These are phyloP conservation scores for Tricholoma terreum DNA, from an alignment of 768 basidiomycete genomes.

Conservation along the genomic window DNA sequence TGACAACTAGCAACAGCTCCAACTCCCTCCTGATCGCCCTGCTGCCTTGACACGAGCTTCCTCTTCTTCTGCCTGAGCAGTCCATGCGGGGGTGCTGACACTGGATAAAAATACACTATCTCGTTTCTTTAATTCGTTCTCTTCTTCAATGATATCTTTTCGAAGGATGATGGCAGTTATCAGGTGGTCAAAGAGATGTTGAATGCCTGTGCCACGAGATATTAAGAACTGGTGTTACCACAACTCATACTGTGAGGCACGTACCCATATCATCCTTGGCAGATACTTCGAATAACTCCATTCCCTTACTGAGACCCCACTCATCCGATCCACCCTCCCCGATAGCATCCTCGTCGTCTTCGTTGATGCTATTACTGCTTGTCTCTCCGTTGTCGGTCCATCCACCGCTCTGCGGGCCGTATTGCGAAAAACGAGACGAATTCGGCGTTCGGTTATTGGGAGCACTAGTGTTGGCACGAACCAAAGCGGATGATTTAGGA, in stretches of 20 bases:
- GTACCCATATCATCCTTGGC: conserved; percentile 84
- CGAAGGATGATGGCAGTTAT: conserved; percentile 76
- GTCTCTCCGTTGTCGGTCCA: conserved; percentile 3
- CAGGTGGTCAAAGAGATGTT: conserved; percentile 74
- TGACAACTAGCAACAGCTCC: conserved; percentile 65
- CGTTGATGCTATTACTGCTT: conserved; percentile 48
- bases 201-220: conserved; percentile 56
- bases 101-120: conserved; percentile 80
- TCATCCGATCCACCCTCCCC: conserved; percentile 74
- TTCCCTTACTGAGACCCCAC: conserved; percentile 78
- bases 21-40: conserved; percentile 45
- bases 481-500: conserved; percentile 38
- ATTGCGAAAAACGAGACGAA: conserved; percentile 58
- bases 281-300: conserved; percentile 89
- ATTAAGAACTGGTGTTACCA: conserved; percentile 5
- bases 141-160: conserved; percentile 76
- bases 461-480: conserved; percentile 48
- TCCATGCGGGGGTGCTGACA: conserved; percentile 66
- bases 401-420: conserved; percentile 34
- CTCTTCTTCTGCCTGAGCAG: conserved; percentile 77
- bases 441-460: conserved; percentile 45
- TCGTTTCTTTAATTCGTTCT: conserved; percentile 75
- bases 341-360: conserved; percentile 58
- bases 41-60: conserved; percentile 58
- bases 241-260: conserved; percentile 24